Percentiles rank a stretch among this genome's conserved stretches.
Conservation (phyloP, 2,329 filamentous ascomycete genomes). For the Coniochaeta pulveracea region DNA sequence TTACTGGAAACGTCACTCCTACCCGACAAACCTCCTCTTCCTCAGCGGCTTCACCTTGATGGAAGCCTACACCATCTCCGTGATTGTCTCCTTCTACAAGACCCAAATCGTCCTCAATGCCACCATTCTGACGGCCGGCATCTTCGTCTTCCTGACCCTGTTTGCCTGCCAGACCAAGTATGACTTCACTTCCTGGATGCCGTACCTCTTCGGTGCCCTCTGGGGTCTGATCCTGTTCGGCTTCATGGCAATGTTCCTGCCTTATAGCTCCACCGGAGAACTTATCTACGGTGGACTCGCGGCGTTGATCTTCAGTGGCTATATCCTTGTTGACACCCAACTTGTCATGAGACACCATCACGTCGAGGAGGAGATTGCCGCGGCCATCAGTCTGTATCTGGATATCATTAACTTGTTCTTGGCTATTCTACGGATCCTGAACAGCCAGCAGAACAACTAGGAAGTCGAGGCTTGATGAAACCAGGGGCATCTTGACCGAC, state of each 20-base stretch:
- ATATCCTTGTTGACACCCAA: slow-evolving; percentile 95
- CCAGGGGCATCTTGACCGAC: no score
- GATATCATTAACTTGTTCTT: slow-evolving; percentile 97
- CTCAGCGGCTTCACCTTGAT: slow-evolving; percentile 79
- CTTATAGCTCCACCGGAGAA: slow-evolving; percentile 68
- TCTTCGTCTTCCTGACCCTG: slow-evolving; percentile 67
- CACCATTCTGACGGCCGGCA: slow-evolving; percentile 74
- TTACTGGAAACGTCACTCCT: slow-evolving; percentile 92
- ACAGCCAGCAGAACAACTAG: slow-evolving; percentile 91
- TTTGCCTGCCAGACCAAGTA: slow-evolving; percentile 98
- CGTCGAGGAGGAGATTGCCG: slow-evolving; percentile 95
- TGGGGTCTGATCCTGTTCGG: slow-evolving; percentile 90
- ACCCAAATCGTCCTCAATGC: slow-evolving; percentile 79
- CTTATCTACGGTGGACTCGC: slow-evolving; percentile 73
- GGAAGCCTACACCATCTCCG: slow-evolving; percentile 87
- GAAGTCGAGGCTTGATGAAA: no score
- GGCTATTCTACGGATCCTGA: slow-evolving; percentile 87
- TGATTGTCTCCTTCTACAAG: slow-evolving; percentile 86
- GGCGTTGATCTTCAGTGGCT: slow-evolving; percentile 84
- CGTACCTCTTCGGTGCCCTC: slow-evolving; percentile 81
- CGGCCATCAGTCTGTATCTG: slow-evolving; percentile 87
- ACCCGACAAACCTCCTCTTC: slow-evolving; percentile 91
- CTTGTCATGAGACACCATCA: slow-evolving; percentile 92
- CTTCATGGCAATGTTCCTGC: slow-evolving; percentile 87
- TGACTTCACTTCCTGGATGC: slow-evolving; percentile 95